Conservation (phyloP, 768 basidiomycete species). For the Tephrocybe sp. region DNA sequence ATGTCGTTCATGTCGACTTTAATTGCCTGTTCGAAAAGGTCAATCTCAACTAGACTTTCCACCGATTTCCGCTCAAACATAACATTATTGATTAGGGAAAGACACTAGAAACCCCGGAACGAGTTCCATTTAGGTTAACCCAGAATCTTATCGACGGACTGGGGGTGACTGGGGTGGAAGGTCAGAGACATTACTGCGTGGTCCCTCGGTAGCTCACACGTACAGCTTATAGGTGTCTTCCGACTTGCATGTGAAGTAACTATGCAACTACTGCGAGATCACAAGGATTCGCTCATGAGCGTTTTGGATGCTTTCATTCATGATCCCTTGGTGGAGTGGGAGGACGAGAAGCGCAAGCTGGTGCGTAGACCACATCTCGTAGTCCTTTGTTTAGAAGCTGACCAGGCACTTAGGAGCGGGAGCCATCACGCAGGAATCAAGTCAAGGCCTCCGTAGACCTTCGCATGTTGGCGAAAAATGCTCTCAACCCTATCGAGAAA, state of each 20-base stretch:
- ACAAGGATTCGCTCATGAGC: conserved; percentile 92
- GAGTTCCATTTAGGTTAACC: conserved; percentile 92
- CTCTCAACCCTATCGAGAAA: conserved; percentile 78
- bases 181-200: conserved; percentile 37
- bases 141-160: conserved; percentile 92
- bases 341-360: conserved; percentile 73
- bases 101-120: conserved; percentile 82
- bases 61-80: not conserved
- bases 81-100: conserved; percentile 54
- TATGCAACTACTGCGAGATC: conserved; percentile 80
- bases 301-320: conserved; percentile 97
- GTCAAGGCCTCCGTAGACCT: conserved; percentile 57
- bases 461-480: conserved; percentile 66
- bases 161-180: conserved; percentile 93
- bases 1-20: conserved; percentile 95
- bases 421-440: conserved; percentile 38
- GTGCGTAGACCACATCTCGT: conserved; percentile 29
- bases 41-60: conserved; percentile 7
- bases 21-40: conserved; percentile 98
- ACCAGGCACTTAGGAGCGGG: conserved; percentile 51
- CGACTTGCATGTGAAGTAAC: conserved; percentile 91
- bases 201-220: not conserved
- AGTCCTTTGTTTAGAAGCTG: no score
- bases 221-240: conserved; percentile 64
- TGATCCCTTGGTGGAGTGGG: conserved; percentile 97